These are phyloP conservation scores for Debaryomyces udenii DNA, from an alignment of 1,139 yeast genomes.

Conservation along the genomic window DNA sequence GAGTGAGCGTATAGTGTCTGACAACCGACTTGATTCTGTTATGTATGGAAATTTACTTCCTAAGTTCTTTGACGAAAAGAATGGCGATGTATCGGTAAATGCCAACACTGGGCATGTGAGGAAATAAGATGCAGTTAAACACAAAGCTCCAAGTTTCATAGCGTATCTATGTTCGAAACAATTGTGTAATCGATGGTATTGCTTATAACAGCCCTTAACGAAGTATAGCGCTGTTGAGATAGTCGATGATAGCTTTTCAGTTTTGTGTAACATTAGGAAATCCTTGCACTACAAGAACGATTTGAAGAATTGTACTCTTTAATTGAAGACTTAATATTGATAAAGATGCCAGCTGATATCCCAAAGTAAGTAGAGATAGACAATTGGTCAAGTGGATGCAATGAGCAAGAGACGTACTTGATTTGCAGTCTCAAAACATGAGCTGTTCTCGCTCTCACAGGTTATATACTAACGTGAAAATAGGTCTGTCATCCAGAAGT, in stretches of 20 bases:
- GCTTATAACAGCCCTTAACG: neutral
- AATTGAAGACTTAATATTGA: neutral
- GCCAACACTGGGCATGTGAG: slow-evolving; percentile 24
- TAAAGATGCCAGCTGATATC: slow-evolving; percentile 53
- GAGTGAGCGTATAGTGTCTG: slow-evolving; percentile 18
- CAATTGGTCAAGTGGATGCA: neutral
- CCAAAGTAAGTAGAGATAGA: slow-evolving; percentile 53
- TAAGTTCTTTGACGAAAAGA: slow-evolving; percentile 24
- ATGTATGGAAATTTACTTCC: slow-evolving; percentile 22
- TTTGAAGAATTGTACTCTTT: no score
- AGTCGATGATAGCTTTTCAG: neutral
- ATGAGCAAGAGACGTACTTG: no score
- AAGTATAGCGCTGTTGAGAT: slow-evolving; percentile 2
- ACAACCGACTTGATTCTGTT: slow-evolving; percentile 22
- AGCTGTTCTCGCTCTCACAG: neutral
- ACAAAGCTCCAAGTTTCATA: slow-evolving; percentile 13
- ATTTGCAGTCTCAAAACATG: no score
- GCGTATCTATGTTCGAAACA: no score
- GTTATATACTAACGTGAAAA: neutral
- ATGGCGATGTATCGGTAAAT: slow-evolving; percentile 37
- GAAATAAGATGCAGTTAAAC: slow-evolving; percentile 7
- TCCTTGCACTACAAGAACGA: no score
- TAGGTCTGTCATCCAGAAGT: slow-evolving; percentile 68
- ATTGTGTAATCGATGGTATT: no score
- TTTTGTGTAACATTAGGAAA: slow-evolving; percentile 8